Conservation (phyloP, 2,329 filamentous ascomycete genomes). For the Fusarium sp. region DNA sequence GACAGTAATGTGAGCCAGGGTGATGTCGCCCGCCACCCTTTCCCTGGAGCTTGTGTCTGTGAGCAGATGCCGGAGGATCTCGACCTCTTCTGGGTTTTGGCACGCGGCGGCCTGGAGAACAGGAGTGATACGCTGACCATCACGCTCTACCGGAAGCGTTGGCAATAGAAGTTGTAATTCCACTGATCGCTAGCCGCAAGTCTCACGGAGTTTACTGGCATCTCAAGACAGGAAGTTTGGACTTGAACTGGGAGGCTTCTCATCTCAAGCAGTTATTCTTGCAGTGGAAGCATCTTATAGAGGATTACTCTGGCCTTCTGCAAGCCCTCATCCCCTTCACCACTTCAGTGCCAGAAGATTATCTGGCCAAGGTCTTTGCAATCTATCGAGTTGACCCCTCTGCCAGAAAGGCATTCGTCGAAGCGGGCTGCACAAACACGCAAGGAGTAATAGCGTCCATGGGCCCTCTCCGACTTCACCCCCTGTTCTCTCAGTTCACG, state of each 20-base stretch:
- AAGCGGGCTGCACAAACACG: background rate
- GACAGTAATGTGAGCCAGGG: background rate
- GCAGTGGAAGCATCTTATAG: background rate
- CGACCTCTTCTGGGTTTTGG: background rate
- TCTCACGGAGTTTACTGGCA: background rate
- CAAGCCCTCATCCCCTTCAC: background rate
- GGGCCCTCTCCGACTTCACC: background rate
- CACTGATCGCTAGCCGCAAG: background rate
- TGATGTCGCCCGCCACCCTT: background rate
- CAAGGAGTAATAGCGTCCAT: background rate
- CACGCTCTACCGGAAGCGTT: background rate
- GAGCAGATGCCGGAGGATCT: background rate
- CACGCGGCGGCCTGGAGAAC: background rate
- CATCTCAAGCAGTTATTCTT: background rate
- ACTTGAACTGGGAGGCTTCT: background rate
- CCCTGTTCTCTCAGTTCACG: background rate
- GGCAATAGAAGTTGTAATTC: background rate
- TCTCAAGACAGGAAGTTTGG: background rate
- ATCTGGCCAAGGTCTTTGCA: background rate
- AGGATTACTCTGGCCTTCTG: background rate
- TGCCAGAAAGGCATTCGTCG: background rate
- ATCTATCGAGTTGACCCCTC: background rate
- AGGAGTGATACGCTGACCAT: background rate
- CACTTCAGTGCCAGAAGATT: background rate
- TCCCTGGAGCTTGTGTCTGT: background rate